Evolutionary conservation across 192 early-diverging fungal species (phyloP), one percentile per base, ranked within the genome.

Genomic region (Podila minutissima): DNA sequence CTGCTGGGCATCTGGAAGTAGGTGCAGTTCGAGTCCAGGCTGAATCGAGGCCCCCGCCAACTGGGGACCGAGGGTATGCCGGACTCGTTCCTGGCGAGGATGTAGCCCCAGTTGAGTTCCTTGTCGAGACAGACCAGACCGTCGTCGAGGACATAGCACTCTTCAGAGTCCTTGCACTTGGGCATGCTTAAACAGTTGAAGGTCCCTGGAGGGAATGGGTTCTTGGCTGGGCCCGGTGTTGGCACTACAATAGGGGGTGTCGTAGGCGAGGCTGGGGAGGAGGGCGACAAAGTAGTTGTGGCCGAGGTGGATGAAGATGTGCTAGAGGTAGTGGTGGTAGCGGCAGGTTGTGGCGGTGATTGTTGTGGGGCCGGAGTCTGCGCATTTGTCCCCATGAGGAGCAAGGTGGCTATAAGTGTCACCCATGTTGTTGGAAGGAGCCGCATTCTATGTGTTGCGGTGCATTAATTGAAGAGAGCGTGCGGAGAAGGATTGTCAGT

Each of bases 71-170:
- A 59, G 2, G 77, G 71, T 1, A 73, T 53, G 10, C 71, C 66
- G 22, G 71, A 73, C n/a, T 60, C 49, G 28, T 81, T 81, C 35
- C 49, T 63, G 29, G 77, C 62, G 5, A 81, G 66, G 51, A 81
- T 73, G 37, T 73, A 81, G 4, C 77, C 77, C 71, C 61, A 73
- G 67, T 73, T 81, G 35, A 66, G 33, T 2, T 33, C 28, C 57
- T 66, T 68, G 19, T 72, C 66, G 11, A 73, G 37, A 59, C 77
- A 81, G 2, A 81, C 77, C 5, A 81, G 58, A 1, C 77, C 77
- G 41, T 81, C 77, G 4, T 49, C 49, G 4, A 81, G 70, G 15
- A 81, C 77, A 66, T 59, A 81, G 41, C 77, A 81, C 31, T 72
- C 77, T 37, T 81, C 66, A 32, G 32, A 51, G n/a, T 19, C 20